A percentile compares a stretch with the other conserved stretches of the same genome.
These are phyloP conservation scores for Scorias spongiosa DNA, from an alignment of 2,329 filamentous ascomycete species.

Conservation along the genomic window DNA sequence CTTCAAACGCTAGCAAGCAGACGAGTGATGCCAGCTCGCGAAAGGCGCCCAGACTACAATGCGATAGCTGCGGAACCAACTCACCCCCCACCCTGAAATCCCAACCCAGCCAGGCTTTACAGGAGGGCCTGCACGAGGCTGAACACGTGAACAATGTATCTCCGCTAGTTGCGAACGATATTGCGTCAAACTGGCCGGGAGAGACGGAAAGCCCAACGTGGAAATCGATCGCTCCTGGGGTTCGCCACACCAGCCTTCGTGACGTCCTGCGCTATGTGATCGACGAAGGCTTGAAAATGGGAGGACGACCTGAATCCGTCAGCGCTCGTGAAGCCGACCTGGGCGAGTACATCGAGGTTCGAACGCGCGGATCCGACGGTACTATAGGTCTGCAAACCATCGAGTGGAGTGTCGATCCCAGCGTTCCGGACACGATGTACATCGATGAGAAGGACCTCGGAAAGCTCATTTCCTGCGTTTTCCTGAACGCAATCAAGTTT, in stretches of 20 bases:
- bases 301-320: conserved; percentile 37
- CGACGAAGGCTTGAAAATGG: conserved; percentile 37
- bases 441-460: conserved; percentile 49
- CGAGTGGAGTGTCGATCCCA: conserved; percentile 34
- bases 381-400: conserved; percentile 31
- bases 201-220: conserved; percentile 4
- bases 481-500: conserved; percentile 56
- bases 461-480: conserved; percentile 48
- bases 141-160: conserved; percentile 6
- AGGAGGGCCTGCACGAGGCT: conserved; percentile 15
- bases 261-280: conserved; percentile 37
- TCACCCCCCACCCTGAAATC: background rate
- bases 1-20: conserved; percentile 5
- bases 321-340: conserved; percentile 29
- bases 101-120: conserved; percentile 12
- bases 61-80: background rate
- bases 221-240: conserved; percentile 29
- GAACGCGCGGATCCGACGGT: conserved; percentile 28
- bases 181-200: background rate
- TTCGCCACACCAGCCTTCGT: conserved; percentile 32
- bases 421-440: conserved; percentile 38
- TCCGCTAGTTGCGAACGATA: background rate
- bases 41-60: conserved; percentile 10
- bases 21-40: conserved; percentile 11
- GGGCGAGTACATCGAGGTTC: conserved; percentile 36